Evolutionary conservation across 2,329 filamentous ascomycete genomes (phyloP), one percentile per base, ranked within the genome.

Genomic region (Xylariaceae sp.): DNA sequence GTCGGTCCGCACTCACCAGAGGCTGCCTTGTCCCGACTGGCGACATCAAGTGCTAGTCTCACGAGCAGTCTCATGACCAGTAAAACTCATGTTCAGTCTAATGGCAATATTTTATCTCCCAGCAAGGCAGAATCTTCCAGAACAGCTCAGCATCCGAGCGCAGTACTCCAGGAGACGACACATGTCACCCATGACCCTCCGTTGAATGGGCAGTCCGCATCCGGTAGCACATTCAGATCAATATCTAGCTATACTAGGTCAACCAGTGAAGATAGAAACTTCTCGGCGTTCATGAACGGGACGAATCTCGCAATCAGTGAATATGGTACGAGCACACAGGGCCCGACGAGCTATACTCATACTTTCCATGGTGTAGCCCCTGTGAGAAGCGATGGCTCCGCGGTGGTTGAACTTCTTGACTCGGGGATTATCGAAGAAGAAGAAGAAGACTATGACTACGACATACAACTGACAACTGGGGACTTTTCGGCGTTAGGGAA

Each of bases 251-350:
- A 70, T 30, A 65, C 67, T 51, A 71, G 74, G 49, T 61, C 67
- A 10, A 67, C 65, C 4, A 63, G 53, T 11, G 69, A 74, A 48
- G 75, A 77, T 60, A 67, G 68, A 2, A 68, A 68, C 0, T 78
- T 77, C 57, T 69, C 74, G 1, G 65, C 64, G 1, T 78, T 77
- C 56, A 62, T 77, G 42, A 70, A 74, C 18, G 51, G n/a, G 49
- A 10, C 17, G 30, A n/a, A 49, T 30, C 17, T 53, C 48, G 10
- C 11, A 13, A 48, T 17, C 15, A 47, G 4, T 5, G 8, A 53
- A 53, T 18, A 3, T 58, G 64, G 62, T 51, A 66, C 65, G 39
- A 64, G 55, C 18, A 59, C 59, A 39, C 63, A 66, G 9, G 61
- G 61, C 45, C 61, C 68, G 15, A 15, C 66, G 63, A 39, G 57